phyloP scores from a whole-genome alignment of 177 flowering plant species.

The Vitis hybrid region DNA sequence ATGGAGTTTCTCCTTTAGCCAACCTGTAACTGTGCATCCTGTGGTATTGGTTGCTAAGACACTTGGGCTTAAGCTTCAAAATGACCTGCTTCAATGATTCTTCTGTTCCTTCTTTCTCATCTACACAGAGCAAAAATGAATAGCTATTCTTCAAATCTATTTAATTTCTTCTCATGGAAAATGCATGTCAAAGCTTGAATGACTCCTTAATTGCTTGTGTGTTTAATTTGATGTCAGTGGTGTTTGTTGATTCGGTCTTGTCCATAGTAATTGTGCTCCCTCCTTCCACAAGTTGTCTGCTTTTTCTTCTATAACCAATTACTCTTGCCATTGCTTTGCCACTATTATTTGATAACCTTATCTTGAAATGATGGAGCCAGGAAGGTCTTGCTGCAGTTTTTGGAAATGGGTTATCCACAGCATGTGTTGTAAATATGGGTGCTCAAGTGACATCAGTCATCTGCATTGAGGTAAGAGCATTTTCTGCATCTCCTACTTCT shows the following conservation, averaged over 20 bases:
- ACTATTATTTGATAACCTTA: slow-evolving; percentile 5
- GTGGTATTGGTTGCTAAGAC: no score
- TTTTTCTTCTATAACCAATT: slow-evolving; percentile 1
- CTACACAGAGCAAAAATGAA: background rate
- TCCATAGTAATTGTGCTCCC: background rate
- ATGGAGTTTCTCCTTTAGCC: no score
- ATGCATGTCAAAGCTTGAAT: no score
- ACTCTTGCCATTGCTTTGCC: background rate
- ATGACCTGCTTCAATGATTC: no score
- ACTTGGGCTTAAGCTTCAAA: no score
- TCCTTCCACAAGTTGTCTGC: background rate
- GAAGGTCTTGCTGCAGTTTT: slow-evolving; percentile 97
- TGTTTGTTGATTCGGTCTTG: background rate
- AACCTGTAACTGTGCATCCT: no score
- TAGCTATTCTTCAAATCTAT: no score
- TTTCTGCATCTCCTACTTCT: background rate
- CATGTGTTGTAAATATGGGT: slow-evolving; percentile 93
- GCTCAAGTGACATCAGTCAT: slow-evolving; percentile 91
- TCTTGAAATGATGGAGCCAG: slow-evolving; percentile 34
- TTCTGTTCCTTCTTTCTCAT: no score
- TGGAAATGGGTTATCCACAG: slow-evolving; percentile 97
- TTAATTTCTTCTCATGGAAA: no score
- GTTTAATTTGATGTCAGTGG: background rate
- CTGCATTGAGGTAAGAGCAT: slow-evolving; percentile 75
- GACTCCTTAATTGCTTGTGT: no score